Percentiles rank a stretch among this genome's conserved stretches.
phyloP scores from a whole-genome alignment of 192 early-diverging fungal genomes.

The Dissophora ornata region DNA sequence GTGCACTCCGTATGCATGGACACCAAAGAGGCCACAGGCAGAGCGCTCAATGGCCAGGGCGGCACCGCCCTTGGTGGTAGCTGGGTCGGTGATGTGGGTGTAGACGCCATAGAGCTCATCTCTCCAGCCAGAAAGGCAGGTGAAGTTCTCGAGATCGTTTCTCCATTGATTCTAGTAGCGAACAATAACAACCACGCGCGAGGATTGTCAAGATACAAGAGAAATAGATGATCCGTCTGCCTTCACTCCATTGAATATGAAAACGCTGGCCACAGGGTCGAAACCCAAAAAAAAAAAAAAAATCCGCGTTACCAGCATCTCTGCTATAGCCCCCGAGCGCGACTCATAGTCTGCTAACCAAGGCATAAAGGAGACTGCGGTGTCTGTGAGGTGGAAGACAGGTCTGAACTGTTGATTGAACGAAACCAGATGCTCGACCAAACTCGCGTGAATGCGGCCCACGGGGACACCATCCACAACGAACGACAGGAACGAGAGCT shows the following conservation, averaged over 20 bases:
- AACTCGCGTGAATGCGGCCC: constrained; percentile 53
- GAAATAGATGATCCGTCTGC: too few relatives aligned
- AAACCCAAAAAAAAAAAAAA: too few relatives aligned
- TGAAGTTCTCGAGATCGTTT: constrained; percentile 19
- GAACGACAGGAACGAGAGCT: constrained; percentile 44
- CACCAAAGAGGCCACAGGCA: constrained; percentile 81
- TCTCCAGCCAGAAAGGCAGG: constrained; percentile 76
- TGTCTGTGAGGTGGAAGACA: constrained; percentile 57
- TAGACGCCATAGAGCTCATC: constrained; percentile 88
- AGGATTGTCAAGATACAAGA: too few relatives aligned
- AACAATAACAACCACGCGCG: too few relatives aligned
- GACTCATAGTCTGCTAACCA: constrained; percentile 53
- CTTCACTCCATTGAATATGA: too few relatives aligned
- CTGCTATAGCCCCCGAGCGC: constrained; percentile 51
- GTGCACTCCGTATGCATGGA: constrained; percentile 90
- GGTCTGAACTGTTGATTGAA: constrained; percentile 50
- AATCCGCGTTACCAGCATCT: constrained; percentile 54
- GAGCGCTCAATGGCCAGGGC: constrained; percentile 84
- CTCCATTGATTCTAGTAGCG: constrained; percentile 44
- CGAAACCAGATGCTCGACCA: constrained; percentile 34
- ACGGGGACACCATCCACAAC: constrained; percentile 46
- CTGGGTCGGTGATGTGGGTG: constrained; percentile 51
- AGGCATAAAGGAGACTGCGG: constrained; percentile 48
- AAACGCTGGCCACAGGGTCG: too few relatives aligned
- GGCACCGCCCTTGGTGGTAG: constrained; percentile 37